phyloP scores from a whole-genome alignment of 2,329 filamentous ascomycete species.

The Alternaria arbusti region DNA sequence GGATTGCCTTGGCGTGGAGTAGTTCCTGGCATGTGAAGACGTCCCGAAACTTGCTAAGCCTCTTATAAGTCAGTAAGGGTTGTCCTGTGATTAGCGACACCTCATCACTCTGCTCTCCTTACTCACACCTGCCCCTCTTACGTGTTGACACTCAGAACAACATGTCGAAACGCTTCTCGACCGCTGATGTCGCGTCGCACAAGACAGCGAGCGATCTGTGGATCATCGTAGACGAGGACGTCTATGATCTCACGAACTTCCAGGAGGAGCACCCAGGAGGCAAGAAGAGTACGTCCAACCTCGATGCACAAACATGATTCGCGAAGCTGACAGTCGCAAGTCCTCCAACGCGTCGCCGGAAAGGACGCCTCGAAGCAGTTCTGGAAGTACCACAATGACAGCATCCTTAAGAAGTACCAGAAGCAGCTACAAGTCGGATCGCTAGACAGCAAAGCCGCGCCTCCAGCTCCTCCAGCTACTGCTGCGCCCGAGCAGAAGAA shows the following conservation, averaged over 20 bases:
- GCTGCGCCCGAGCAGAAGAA: conserved; percentile 54
- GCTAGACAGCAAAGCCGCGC: conserved; percentile 77
- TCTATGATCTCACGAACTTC: conserved; percentile 86
- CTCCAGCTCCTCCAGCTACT: conserved; percentile 58
- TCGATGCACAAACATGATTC: neutral
- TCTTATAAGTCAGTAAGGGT: conserved; percentile 31
- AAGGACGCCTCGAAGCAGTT: conserved; percentile 74
- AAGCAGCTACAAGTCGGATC: conserved; percentile 69
- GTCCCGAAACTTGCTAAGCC: conserved; percentile 20
- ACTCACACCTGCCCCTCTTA: neutral
- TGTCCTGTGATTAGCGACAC: conserved; percentile 23
- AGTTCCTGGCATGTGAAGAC: conserved; percentile 47
- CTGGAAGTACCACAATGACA: conserved; percentile 69
- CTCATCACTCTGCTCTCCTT: conserved; percentile 1
- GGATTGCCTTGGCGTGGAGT: conserved; percentile 36
- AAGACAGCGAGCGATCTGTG: conserved; percentile 86
- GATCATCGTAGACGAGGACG: conserved; percentile 92
- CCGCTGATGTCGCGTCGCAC: conserved; percentile 86
- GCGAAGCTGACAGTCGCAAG: conserved; percentile 46
- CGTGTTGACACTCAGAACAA: conserved; percentile 8
- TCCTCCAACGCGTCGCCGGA: conserved; percentile 68
- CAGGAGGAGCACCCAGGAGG: conserved; percentile 66
- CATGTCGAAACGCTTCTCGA: conserved; percentile 89
- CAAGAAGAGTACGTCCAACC: conserved; percentile 67
- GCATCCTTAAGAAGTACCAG: conserved; percentile 68